Evolutionary conservation across 805 yeast genomes (phyloP).

Genomic region (Candida sakaeoensis): DNA sequence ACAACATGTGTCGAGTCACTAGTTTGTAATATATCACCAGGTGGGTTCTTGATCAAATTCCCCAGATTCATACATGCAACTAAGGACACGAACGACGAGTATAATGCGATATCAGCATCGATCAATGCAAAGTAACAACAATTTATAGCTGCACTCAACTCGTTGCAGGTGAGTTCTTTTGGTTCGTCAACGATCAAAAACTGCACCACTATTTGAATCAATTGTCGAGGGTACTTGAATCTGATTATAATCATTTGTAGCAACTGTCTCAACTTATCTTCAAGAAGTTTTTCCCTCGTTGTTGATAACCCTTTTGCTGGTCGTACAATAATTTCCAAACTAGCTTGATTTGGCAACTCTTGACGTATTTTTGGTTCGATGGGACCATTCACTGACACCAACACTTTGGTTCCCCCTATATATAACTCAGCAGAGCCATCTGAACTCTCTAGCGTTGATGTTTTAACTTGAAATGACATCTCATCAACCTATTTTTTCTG

Average conservation of each 20-base stretch:
- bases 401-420: constrained; percentile 49
- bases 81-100: constrained; percentile 57
- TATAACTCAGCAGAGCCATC: constrained; percentile 76
- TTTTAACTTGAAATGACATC: constrained; percentile 18
- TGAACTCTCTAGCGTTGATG: constrained; percentile 48
- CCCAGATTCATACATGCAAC: constrained; percentile 38
- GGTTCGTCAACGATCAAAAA: constrained; percentile 25
- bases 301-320: constrained; percentile 75
- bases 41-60: constrained; percentile 42
- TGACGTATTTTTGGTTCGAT: constrained; percentile 79
- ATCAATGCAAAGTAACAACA: constrained; percentile 70
- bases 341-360: constrained; percentile 75
- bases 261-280: constrained; percentile 63
- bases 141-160: constrained; percentile 68
- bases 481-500: constrained; percentile 5
- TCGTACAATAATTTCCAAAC: constrained; percentile 71
- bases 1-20: constrained; percentile 63
- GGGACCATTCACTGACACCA: constrained; percentile 87
- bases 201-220: constrained; percentile 41
- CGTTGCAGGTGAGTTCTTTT: constrained; percentile 36
- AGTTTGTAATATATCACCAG: constrained; percentile 34
- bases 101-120: constrained; percentile 74
- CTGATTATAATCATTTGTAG: constrained; percentile 59
- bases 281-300: constrained; percentile 73
- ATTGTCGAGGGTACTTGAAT: constrained; percentile 72